phyloP scores from a whole-genome alignment of 345 rosid genomes.

The Ricinus communis region DNA sequence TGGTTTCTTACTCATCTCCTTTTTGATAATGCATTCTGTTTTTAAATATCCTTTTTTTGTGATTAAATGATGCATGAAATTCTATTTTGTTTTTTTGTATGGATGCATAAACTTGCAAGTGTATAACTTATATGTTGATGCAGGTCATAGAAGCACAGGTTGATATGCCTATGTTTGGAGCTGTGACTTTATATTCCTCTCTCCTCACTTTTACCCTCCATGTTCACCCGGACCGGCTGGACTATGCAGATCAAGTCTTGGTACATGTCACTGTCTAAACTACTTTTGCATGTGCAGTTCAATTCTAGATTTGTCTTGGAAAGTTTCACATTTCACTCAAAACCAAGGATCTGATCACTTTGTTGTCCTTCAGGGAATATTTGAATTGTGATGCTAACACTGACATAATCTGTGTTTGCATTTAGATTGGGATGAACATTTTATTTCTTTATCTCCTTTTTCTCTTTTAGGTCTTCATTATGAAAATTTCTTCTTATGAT shows the following conservation, averaged over 20 bases:
- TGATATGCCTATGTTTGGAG: conserved; percentile 91
- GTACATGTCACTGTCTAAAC: conserved; percentile 41
- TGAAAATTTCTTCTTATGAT: background rate
- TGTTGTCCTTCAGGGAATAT: background rate
- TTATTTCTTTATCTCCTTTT: too few relatives aligned
- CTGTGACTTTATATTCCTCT: conserved; percentile 90
- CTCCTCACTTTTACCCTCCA: conserved; percentile 96
- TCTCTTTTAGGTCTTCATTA: too few relatives aligned
- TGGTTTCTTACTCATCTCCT: background rate
- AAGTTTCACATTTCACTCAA: conserved; percentile 4
- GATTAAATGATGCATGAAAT: background rate
- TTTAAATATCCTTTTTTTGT: too few relatives aligned
- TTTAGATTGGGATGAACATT: background rate
- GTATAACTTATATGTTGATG: conserved; percentile 21
- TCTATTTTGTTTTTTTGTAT: background rate
- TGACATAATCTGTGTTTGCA: background rate
- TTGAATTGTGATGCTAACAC: background rate
- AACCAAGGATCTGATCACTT: too few relatives aligned
- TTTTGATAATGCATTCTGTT: background rate
- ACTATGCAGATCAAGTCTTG: conserved; percentile 99
- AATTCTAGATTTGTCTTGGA: conserved; percentile 11
- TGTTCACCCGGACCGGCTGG: conserved; percentile 99
- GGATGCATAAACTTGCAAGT: background rate
- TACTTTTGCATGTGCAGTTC: conserved; percentile 6
- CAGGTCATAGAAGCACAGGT: conserved; percentile 97